phyloP scores from a whole-genome alignment of 2,329 filamentous ascomycete species.

The Talaromyces sp. region DNA sequence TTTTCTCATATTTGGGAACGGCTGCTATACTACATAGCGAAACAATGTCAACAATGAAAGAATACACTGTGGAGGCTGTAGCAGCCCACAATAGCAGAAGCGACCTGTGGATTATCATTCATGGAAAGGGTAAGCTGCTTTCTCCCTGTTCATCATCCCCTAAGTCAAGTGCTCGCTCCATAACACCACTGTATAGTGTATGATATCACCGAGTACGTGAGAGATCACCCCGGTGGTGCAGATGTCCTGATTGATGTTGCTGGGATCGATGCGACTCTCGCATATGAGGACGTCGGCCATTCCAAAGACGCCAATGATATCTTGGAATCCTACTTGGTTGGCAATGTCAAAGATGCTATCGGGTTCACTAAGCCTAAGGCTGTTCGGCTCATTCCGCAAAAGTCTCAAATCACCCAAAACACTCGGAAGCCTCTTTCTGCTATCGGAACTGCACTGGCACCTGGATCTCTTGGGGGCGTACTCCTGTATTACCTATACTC shows the following conservation, averaged over 20 bases:
- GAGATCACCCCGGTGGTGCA: constrained; percentile 53
- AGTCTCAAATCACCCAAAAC: background rate
- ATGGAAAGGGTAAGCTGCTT: constrained; percentile 46
- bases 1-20: no score
- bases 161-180: no score
- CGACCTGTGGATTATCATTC: constrained; percentile 54
- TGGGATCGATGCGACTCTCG: constrained; percentile 39
- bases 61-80: constrained; percentile 31
- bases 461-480: background rate
- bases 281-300: constrained; percentile 43
- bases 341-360: constrained; percentile 16
- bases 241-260: constrained; percentile 39
- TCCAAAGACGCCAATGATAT: constrained; percentile 44
- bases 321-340: constrained; percentile 33
- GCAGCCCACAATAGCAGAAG: constrained; percentile 45
- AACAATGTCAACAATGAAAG: background rate
- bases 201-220: constrained; percentile 53
- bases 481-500: background rate
- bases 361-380: constrained; percentile 16
- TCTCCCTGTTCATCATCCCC: no score
- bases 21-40: no score
- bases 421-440: no score
- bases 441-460: background rate
- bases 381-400: constrained; percentile 19
- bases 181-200: constrained; percentile 43